Conservation (phyloP, 805 yeast genomes). For the Candida qinlingensis region DNA sequence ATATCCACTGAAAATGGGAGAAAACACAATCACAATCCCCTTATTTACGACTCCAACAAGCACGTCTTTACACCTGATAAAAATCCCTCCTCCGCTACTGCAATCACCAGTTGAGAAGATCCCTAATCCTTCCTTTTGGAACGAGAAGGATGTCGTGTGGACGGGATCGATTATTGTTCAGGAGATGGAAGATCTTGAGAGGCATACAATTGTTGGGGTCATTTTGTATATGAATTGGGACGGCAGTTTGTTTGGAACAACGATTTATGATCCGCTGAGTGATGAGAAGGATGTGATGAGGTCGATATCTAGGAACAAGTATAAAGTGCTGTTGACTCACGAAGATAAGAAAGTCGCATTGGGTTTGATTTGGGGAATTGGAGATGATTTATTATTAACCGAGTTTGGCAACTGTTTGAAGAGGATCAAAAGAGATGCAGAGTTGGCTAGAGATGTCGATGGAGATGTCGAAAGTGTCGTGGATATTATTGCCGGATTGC, state of each 20-base stretch:
- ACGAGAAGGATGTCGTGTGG: slow-evolving; percentile 31
- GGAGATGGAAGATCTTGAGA: slow-evolving; percentile 20
- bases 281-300: not conserved
- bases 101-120: not conserved
- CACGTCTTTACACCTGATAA: not conserved
- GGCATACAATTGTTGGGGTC: slow-evolving; percentile 4
- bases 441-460: not conserved
- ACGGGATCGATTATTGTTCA: slow-evolving; percentile 27
- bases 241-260: slow-evolving; percentile 29
- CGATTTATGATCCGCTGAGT: slow-evolving; percentile 24
- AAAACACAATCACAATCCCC: not conserved
- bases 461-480: not conserved
- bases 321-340: slow-evolving; percentile 31
- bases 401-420: slow-evolving; percentile 1
- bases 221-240: slow-evolving; percentile 16
- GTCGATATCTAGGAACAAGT: slow-evolving; percentile 21
- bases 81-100: slow-evolving; percentile 11
- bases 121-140: not conserved
- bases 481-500: not conserved
- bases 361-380: slow-evolving; percentile 29
- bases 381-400: not conserved
- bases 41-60: not conserved
- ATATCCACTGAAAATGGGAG: not conserved
- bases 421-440: slow-evolving; percentile 1
- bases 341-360: slow-evolving; percentile 30